Base-by-base conservation (phyloP, 805 yeast genomes). In the Kluyveromyces wickerhamii region DNA sequence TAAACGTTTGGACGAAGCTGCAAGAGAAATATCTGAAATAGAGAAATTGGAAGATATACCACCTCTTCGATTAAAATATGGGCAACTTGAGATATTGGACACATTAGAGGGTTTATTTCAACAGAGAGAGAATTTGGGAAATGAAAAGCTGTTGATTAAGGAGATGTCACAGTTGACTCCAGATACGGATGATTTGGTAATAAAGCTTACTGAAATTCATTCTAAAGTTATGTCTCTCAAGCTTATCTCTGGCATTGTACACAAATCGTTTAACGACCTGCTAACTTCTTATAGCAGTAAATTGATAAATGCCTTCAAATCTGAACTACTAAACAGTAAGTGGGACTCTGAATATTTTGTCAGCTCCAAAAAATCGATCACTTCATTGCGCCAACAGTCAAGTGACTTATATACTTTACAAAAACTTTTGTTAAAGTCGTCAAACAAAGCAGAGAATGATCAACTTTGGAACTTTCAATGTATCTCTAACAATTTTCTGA, bases 391-490 rank as follows among this genome's bases (percentile, higher is more conserved):
- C 12, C 29, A 39, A 5, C 39, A 32, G 8, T 53, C 57, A 1
- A 40, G 49, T 3, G 29, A 31, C 1, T 38, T 54, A 4, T 56
- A 40, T 36, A 37, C 41, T 27, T 34, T 54, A 28, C 35, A 35
- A 21, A 14, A 2, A 15, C 26, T 39, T 23, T 25, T 15, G 33
- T 34, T 32, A 9, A 37, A 51, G 2, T 38, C 38, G 24, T 21
- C 40, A n/a, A 27, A 34, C 10, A 30, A 28, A 5, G 17, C 38
- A n/a, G 15, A 16, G 8, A 21, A 20, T 17, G 17, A 3, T 11
- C 21, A 13, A 11, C 20, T 39, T 5, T 72, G 78, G 77, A 77
- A 72, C 1, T 54, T 73, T 14, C 67, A 66, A 22, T 45, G 62
- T 0, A 48, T 74, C 7, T 52, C 76, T 1, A 55, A 63, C 18